Percentiles rank a stretch among this genome's conserved stretches.
Evolutionary conservation across 1,139 yeast species (phyloP).

Genomic region (Candida sojae): DNA sequence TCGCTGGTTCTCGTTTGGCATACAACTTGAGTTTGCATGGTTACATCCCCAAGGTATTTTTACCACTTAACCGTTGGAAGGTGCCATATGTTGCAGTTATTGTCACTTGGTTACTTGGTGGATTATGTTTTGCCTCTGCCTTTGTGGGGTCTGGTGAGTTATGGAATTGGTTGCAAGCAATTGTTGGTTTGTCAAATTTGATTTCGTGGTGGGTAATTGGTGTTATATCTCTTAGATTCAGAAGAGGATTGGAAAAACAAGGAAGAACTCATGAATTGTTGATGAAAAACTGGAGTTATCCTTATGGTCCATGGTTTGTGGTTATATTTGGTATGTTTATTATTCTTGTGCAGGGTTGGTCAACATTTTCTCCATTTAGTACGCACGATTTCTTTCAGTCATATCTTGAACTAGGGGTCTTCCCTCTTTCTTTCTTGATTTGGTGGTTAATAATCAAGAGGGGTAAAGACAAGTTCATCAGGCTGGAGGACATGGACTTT

Average conservation of each 20-base stretch:
- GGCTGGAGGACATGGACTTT: slow-evolving; percentile 54
- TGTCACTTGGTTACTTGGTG: slow-evolving; percentile 43
- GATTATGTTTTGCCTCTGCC: slow-evolving; percentile 45
- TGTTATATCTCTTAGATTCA: slow-evolving; percentile 39
- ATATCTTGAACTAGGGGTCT: slow-evolving; percentile 40
- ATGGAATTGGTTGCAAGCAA: slow-evolving; percentile 47
- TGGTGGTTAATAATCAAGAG: slow-evolving; percentile 53
- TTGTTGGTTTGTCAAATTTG: slow-evolving; percentile 47
- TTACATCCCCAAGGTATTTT: slow-evolving; percentile 38
- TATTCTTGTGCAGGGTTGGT: slow-evolving; percentile 49
- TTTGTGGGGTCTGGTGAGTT: slow-evolving; percentile 46
- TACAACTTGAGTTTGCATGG: slow-evolving; percentile 44
- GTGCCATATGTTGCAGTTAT: slow-evolving; percentile 44
- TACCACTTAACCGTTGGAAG: slow-evolving; percentile 34
- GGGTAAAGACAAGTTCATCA: slow-evolving; percentile 48
- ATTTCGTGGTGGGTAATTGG: slow-evolving; percentile 46
- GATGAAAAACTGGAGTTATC: slow-evolving; percentile 44
- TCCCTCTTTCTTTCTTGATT: slow-evolving; percentile 34
- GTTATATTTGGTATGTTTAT: slow-evolving; percentile 36
- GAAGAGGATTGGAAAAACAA: slow-evolving; percentile 39
- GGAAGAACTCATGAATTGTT: slow-evolving; percentile 36
- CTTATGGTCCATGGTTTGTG: slow-evolving; percentile 43
- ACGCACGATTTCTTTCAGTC: slow-evolving; percentile 35
- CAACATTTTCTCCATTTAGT: slow-evolving; percentile 53
- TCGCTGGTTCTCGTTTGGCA: slow-evolving; percentile 46